Conservation (phyloP, 2,329 filamentous ascomycete genomes). For the Chrysosphaeria jannelii region DNA sequence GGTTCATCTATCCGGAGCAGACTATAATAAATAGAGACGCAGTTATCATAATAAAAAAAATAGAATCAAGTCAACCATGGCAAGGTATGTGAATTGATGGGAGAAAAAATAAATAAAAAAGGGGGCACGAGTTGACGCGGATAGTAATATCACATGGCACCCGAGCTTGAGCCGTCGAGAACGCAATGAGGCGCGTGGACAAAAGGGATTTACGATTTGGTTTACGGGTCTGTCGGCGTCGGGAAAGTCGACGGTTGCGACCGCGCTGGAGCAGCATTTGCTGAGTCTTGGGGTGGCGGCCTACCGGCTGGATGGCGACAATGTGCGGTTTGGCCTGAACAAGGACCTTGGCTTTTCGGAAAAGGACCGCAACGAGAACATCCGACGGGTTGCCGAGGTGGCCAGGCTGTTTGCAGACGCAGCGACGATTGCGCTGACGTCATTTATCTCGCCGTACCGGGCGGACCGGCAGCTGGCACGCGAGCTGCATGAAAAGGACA, state of each 20-base stretch:
- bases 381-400: slow-evolving; percentile 78
- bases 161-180: slow-evolving; percentile 48
- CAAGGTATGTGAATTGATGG: neutral
- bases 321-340: slow-evolving; percentile 92
- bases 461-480: slow-evolving; percentile 64
- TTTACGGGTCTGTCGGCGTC: slow-evolving; percentile 89
- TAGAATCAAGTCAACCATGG: neutral
- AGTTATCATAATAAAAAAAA: too few relatives aligned
- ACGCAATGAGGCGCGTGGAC: slow-evolving; percentile 44
- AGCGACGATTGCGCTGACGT: slow-evolving; percentile 65
- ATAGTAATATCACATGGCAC: slow-evolving; percentile 78
- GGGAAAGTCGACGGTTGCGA: slow-evolving; percentile 91
- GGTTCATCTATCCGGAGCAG: too few relatives aligned
- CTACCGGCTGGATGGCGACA: slow-evolving; percentile 93
- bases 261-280: slow-evolving; percentile 86
- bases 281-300: slow-evolving; percentile 56
- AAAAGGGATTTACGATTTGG: slow-evolving; percentile 88
- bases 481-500: slow-evolving; percentile 37
- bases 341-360: slow-evolving; percentile 91
- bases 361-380: slow-evolving; percentile 88
- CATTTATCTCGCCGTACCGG: slow-evolving; percentile 87
- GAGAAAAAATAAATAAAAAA: neutral
- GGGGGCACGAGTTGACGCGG: neutral
- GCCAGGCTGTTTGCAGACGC: slow-evolving; percentile 90
- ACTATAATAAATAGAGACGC: too few relatives aligned